Percentiles rank a stretch among this genome's conserved stretches.
These are phyloP conservation scores for Diaporthe sp. DNA, from an alignment of 2,329 filamentous ascomycete genomes.

Conservation along the genomic window DNA sequence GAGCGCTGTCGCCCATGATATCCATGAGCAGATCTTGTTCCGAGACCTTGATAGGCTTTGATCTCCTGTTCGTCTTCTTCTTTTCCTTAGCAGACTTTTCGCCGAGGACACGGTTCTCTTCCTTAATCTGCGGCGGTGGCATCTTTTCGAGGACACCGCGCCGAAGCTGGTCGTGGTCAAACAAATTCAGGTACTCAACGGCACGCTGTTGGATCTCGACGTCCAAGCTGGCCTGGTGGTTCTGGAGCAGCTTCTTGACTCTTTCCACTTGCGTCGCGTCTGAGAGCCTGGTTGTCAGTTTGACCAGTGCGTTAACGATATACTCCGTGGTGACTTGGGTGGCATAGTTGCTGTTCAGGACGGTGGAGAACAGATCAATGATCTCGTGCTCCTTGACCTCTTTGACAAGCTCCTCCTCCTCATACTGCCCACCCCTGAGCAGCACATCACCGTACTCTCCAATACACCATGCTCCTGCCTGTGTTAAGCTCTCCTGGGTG, in stretches of 20 bases:
- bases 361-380: conserved; percentile 91
- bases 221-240: conserved; percentile 87
- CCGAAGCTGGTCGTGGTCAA: conserved; percentile 88
- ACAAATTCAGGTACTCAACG: conserved; percentile 96
- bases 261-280: conserved; percentile 90
- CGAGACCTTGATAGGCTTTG: conserved; percentile 83
- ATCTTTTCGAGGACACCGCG: conserved; percentile 96
- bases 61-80: conserved; percentile 79
- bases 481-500: conserved; percentile 93
- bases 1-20: conserved; percentile 85
- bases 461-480: conserved; percentile 97
- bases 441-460: conserved; percentile 95
- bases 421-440: conserved; percentile 90
- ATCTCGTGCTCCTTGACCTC: conserved; percentile 89
- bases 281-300: conserved; percentile 89
- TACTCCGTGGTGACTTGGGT: conserved; percentile 94
- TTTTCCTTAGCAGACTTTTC: conserved; percentile 76
- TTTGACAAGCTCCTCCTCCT: conserved; percentile 89
- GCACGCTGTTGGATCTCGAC: conserved; percentile 97
- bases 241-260: conserved; percentile 82
- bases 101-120: conserved; percentile 91
- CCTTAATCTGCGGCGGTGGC: conserved; percentile 96
- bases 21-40: conserved; percentile 94
- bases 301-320: conserved; percentile 94
- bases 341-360: conserved; percentile 94